Evolutionary conservation across 1,284 basidiomycete species (phyloP).

Genomic region (Serendipita sp.): DNA sequence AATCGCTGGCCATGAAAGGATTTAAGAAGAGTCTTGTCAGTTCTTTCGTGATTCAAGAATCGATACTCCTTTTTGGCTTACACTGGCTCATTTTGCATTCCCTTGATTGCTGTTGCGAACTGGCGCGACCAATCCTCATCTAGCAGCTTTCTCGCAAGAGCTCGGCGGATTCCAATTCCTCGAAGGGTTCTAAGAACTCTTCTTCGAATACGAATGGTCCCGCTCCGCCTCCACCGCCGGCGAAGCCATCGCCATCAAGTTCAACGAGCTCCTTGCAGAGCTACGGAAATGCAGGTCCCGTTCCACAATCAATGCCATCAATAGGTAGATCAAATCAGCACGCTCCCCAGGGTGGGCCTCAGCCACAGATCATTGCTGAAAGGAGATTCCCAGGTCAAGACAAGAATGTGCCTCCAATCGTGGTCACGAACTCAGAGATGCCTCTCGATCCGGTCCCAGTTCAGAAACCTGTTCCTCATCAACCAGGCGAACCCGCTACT

Average conservation of each 20-base stretch:
- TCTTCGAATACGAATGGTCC: constrained; percentile 33
- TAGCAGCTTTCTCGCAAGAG: constrained; percentile 14
- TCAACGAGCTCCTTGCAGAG: constrained; percentile 19
- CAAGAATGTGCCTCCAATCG: constrained; percentile 57
- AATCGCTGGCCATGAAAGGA: constrained; percentile 55
- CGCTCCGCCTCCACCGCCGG: constrained; percentile 40
- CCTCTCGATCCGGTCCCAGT: constrained; percentile 35
- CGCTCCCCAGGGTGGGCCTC: neutral
- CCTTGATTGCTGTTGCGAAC: constrained; percentile 12
- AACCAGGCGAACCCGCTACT: constrained; percentile 26
- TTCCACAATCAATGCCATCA: constrained; percentile 15
- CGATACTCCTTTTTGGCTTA: neutral
- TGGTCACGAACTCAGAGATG: constrained; percentile 76
- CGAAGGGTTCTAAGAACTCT: constrained; percentile 53
- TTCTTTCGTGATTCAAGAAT: constrained; percentile 9
- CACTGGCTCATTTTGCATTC: constrained; percentile 10
- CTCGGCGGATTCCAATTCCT: constrained; percentile 19
- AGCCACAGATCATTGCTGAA: neutral
- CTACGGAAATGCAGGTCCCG: constrained; percentile 18
- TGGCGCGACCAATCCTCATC: constrained; percentile 15
- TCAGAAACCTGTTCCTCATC: constrained; percentile 29
- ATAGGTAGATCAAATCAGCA: constrained; percentile 32
- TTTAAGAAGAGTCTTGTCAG: constrained; percentile 77
- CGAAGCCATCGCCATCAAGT: constrained; percentile 28
- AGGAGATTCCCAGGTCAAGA: neutral